Conservation (phyloP, 2,329 filamentous ascomycete genomes). For the Aureobasidium zeae region DNA sequence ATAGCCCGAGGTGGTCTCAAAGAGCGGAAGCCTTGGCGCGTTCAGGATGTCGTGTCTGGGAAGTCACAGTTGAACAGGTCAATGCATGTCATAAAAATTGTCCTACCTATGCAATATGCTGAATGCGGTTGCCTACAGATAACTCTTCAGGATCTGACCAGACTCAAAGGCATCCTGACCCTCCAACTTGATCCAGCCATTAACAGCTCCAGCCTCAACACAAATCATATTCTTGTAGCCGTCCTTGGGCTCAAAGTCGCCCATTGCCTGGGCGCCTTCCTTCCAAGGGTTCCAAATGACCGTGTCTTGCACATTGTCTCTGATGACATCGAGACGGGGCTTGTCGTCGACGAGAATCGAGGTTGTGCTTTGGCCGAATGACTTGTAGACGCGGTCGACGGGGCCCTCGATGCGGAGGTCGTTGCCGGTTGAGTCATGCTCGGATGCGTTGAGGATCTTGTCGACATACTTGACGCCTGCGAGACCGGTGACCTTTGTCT, state of each 20-base stretch:
- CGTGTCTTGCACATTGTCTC: constrained; percentile 78
- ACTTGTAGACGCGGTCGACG: constrained; percentile 79
- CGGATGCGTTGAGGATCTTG: constrained; percentile 62
- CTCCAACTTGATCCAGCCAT: constrained; percentile 75
- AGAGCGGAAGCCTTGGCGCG: too few species aligned
- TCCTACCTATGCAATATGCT: background rate
- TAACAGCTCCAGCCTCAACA: constrained; percentile 80
- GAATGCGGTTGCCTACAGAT: too few species aligned
- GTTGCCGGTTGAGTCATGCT: constrained; percentile 55
- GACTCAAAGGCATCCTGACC: constrained; percentile 62
- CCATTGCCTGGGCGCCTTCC: constrained; percentile 72
- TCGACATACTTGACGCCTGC: constrained; percentile 69
- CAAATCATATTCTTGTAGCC: constrained; percentile 92
- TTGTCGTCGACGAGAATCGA: constrained; percentile 55
- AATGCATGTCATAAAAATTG: too few species aligned
- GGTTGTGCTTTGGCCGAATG: constrained; percentile 52
- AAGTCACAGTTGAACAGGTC: too few species aligned
- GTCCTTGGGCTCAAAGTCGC: constrained; percentile 79
- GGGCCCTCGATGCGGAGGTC: constrained; percentile 64
- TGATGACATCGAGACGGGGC: constrained; percentile 60
- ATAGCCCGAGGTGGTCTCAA: too few species aligned
- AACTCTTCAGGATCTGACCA: constrained; percentile 44
- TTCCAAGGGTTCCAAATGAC: constrained; percentile 98
- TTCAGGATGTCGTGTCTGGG: too few species aligned
- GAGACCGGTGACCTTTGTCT: constrained; percentile 65